Base-by-base conservation (phyloP, 2,329 filamentous ascomycete genomes). In the Bretziella fagacearum region DNA sequence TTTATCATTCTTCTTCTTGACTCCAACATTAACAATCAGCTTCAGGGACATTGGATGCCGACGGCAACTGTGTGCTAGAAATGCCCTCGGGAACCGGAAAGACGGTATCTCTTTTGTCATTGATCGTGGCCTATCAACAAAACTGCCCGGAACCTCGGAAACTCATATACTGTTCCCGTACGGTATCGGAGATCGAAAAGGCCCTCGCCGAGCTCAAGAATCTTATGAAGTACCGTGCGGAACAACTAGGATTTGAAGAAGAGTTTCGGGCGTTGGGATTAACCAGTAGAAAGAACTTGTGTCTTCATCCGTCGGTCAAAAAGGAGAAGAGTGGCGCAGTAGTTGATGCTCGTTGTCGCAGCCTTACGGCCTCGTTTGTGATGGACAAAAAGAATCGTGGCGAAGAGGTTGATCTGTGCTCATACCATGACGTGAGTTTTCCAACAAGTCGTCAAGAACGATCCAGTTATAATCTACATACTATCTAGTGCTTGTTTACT, bases 141-240 rank as follows among this genome's bases (percentile, higher is more conserved):
- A 80, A 87, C 60, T 87, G 89, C 57, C 85, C 87, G 2, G 85
- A 94, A 59, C 84, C 91, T 56, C 74, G 93, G 48, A 98, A 98
- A 64, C 77, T 98, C 44, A 95, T 98, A 48, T 98, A 98, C 64
- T 98, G 91, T 68, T 98, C 91, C 53, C 86, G 91, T 78, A 98
- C 91, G 48, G 98, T 98, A 87, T 98, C 91, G 30, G 91, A 98
- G 66, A 98, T 98, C 57, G 91, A 98, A 61, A 98, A 98, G 65
- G 91, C 93, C 0, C 65, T 98, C 45, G 84, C 84, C 7, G 91
- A 98, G 63, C 62, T 98, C 55, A 86, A 91, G 60, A 79, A 79
- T 20, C 65, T 98, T 46, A 98, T 98, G 87, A 93, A 93, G 59
- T 96, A 94, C 58, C 81, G 91, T 13, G 69, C 84, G 4, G 74